Evolutionary conservation across 2,329 filamentous ascomycete species (phyloP).

Genomic region (Fusarium duplospermum): DNA sequence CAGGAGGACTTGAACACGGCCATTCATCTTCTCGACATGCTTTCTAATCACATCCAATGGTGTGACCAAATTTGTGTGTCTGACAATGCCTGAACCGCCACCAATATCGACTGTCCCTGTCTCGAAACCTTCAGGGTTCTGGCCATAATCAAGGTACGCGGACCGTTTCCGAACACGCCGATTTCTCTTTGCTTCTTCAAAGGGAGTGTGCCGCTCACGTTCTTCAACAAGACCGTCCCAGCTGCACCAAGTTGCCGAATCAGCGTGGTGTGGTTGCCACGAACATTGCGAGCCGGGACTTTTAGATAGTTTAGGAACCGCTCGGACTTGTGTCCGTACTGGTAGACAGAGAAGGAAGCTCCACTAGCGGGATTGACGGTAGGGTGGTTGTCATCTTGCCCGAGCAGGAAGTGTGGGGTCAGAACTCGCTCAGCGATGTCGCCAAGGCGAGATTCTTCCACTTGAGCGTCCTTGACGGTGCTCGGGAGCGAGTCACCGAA

Average conservation of each 20-base stretch:
- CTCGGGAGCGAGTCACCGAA: not conserved
- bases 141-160: not conserved
- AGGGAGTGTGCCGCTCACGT: constrained; percentile 65
- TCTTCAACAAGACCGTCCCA: constrained; percentile 47
- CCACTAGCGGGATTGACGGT: constrained; percentile 2
- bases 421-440: constrained; percentile 49
- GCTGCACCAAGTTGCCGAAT: constrained; percentile 52
- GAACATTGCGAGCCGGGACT: constrained; percentile 43
- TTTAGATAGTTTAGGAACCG: not conserved
- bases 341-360: not conserved
- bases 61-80: constrained; percentile 64
- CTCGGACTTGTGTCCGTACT: not conserved
- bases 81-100: constrained; percentile 65
- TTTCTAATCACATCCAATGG: constrained; percentile 65
- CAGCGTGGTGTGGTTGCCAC: constrained; percentile 44
- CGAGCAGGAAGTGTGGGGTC: constrained; percentile 65
- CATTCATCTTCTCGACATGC: constrained; percentile 53
- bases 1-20: constrained; percentile 54
- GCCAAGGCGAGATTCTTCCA: constrained; percentile 51
- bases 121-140: not conserved
- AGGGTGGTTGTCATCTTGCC: constrained; percentile 60
- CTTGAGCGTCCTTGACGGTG: not conserved
- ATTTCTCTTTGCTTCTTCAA: constrained; percentile 62
- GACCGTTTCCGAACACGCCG: constrained; percentile 11
- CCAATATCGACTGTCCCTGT: constrained; percentile 61